Percentiles rank a stretch among this genome's conserved stretches.
phyloP scores from a whole-genome alignment of 441 rosid genomes.

The Gossypium aridum region DNA sequence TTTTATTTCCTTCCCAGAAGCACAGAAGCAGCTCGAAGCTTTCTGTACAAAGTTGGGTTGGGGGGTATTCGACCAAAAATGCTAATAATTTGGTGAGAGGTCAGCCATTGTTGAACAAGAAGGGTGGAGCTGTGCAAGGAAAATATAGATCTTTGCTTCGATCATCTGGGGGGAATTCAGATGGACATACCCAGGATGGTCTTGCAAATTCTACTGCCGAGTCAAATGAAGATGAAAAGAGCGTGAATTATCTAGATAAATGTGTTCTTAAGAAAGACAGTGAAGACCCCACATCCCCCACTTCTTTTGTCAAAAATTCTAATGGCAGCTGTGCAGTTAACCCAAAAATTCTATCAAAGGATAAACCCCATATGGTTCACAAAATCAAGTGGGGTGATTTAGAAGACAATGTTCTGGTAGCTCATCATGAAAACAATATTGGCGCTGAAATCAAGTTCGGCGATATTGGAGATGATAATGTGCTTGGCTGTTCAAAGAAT shows the following conservation, averaged over 20 bases:
- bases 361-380: slow-evolving; percentile 27
- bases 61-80: slow-evolving; percentile 40
- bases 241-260: slow-evolving; percentile 13
- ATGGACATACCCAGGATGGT: slow-evolving; percentile 11
- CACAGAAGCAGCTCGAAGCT: slow-evolving; percentile 49
- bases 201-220: slow-evolving; percentile 19
- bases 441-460: slow-evolving; percentile 31
- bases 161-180: slow-evolving; percentile 20
- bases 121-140: slow-evolving; percentile 22
- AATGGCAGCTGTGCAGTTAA: slow-evolving; percentile 20
- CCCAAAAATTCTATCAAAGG: slow-evolving; percentile 13
- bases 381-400: slow-evolving; percentile 64
- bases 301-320: slow-evolving; percentile 17
- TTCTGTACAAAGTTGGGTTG: slow-evolving; percentile 44
- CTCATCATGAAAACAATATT: slow-evolving; percentile 23
- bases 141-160: slow-evolving; percentile 24
- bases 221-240: slow-evolving; percentile 23
- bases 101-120: slow-evolving; percentile 24
- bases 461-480: slow-evolving; percentile 23
- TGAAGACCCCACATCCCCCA: slow-evolving; percentile 13
- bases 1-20: slow-evolving; percentile 29
- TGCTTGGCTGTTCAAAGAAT: slow-evolving; percentile 21
- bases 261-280: slow-evolving; percentile 23
- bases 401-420: slow-evolving; percentile 40
- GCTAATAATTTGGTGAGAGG: slow-evolving; percentile 24